These are phyloP conservation scores for Backusella sp. DNA, from an alignment of 192 early-diverging fungal genomes.

Conservation along the genomic window DNA sequence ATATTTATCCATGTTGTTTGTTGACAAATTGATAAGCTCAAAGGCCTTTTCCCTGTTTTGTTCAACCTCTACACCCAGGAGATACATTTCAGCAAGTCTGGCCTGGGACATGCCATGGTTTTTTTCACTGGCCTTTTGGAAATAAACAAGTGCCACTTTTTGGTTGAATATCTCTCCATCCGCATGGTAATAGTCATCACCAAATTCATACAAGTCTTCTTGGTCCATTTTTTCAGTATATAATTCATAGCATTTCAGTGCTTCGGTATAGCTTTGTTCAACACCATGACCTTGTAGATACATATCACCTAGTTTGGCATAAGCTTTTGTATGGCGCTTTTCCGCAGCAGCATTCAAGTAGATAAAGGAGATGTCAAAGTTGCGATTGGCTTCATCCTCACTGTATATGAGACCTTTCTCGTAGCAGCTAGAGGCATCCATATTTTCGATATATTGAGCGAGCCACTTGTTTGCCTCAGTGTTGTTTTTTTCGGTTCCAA, in stretches of 20 bases:
- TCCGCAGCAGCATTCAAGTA: slow-evolving; percentile 52
- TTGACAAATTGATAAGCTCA: neutral
- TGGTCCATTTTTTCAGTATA: slow-evolving; percentile 65
- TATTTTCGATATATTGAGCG: slow-evolving; percentile 58
- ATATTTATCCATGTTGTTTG: neutral
- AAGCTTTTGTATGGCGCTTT: slow-evolving; percentile 48
- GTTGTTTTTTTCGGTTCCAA: slow-evolving; percentile 53
- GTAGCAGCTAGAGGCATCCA: slow-evolving; percentile 61
- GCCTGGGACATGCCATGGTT: neutral
- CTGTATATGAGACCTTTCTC: slow-evolving; percentile 76
- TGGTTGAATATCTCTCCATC: neutral
- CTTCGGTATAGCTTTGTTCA: slow-evolving; percentile 40
- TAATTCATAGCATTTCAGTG: slow-evolving; percentile 58
- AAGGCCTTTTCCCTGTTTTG: neutral
- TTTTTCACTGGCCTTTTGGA: neutral
- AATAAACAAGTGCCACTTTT: neutral
- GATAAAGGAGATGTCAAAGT: slow-evolving; percentile 59
- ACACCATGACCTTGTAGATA: slow-evolving; percentile 61
- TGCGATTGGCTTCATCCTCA: slow-evolving; percentile 69
- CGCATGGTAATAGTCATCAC: slow-evolving; percentile 49
- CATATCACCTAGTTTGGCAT: slow-evolving; percentile 54
- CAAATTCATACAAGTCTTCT: slow-evolving; percentile 66
- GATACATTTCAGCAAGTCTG: neutral
- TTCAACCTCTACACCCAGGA: neutral
- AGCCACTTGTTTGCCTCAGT: slow-evolving; percentile 57